These are phyloP conservation scores for Coccomyxa sp. DNA, from an alignment of 139 green algal species.

Conservation along the genomic window DNA sequence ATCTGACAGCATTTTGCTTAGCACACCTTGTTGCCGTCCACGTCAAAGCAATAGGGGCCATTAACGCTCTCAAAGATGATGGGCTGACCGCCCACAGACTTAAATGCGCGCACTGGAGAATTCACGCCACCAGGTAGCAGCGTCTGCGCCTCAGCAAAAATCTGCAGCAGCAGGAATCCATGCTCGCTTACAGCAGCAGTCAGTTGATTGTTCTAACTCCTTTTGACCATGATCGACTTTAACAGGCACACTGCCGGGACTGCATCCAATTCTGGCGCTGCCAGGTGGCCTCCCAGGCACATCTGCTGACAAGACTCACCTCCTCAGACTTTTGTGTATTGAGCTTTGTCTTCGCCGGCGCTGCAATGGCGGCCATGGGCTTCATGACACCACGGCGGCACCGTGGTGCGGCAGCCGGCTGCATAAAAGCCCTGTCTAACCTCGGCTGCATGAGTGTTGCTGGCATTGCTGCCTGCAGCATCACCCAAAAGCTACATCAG, in stretches of 20 bases:
- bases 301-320: constrained; percentile 15
- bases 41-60: constrained; percentile 87
- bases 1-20: neutral
- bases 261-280: no score
- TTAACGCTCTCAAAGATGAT: constrained; percentile 98
- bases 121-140: constrained; percentile 97
- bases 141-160: constrained; percentile 88
- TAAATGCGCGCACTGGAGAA: constrained; percentile 96
- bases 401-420: no score
- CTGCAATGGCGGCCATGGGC: constrained; percentile 7
- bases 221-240: neutral
- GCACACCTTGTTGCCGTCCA: constrained; percentile 76
- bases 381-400: neutral
- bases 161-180: constrained; percentile 41
- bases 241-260: neutral
- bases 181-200: neutral
- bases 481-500: no score
- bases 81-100: constrained; percentile 92
- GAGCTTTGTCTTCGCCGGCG: constrained; percentile 25
- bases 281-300: neutral
- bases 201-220: neutral
- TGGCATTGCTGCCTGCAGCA: no score
- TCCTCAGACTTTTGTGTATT: constrained; percentile 47
- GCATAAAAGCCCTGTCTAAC: no score
- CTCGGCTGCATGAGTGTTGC: no score